A percentile compares a stretch with the other conserved stretches of the same genome.
Conservation (phyloP, 345 rosid genomes). For the Alliaria petiolata region DNA sequence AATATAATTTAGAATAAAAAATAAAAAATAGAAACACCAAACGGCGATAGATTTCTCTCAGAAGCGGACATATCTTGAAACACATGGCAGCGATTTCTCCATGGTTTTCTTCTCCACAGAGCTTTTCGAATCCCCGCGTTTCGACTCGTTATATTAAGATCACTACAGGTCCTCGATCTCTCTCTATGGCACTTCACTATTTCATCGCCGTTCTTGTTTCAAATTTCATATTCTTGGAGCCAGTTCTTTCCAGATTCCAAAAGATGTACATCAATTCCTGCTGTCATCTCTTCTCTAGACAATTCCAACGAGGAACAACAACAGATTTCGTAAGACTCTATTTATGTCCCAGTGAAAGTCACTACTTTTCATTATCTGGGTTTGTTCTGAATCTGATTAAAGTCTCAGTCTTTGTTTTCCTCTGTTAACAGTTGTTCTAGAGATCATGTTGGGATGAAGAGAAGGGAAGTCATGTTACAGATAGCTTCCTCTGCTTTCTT, state of each 20-base stretch:
- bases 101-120: constrained; percentile 30
- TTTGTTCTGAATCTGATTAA: not conserved
- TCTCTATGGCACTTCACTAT: not conserved
- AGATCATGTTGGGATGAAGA: constrained; percentile 31
- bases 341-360: not conserved
- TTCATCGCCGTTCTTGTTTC: not conserved
- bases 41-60: constrained; percentile 2
- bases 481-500: constrained; percentile 43
- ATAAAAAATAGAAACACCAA: not conserved
- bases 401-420: not conserved
- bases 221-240: not conserved
- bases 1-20: not conserved
- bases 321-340: not conserved
- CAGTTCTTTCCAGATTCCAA: constrained; percentile 16
- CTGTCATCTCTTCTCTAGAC: constrained; percentile 21
- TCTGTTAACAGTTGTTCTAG: constrained; percentile 7
- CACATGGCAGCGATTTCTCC: constrained; percentile 56
- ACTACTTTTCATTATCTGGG: not conserved
- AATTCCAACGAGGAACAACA: constrained; percentile 7
- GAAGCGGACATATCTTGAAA: constrained; percentile 28
- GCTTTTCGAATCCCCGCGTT: no score
- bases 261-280: constrained; percentile 20
- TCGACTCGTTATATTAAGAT: constrained; percentile 9
- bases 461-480: constrained; percentile 58
- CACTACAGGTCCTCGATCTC: not conserved